Evolutionary conservation across 2,329 filamentous ascomycete genomes (phyloP).

Genomic region (Xylaria sp.): DNA sequence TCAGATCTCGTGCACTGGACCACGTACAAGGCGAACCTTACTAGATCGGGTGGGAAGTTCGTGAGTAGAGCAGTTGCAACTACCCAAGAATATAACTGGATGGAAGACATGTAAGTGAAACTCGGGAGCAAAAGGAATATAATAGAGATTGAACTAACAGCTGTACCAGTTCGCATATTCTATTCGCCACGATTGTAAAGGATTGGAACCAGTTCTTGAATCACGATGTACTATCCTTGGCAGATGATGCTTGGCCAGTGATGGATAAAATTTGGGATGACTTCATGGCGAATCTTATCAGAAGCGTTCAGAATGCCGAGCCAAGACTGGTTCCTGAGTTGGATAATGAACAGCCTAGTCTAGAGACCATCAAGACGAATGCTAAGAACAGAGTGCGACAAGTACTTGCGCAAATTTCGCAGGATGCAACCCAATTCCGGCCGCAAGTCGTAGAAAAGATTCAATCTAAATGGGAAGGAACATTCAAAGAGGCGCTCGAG

Average conservation of each 20-base stretch:
- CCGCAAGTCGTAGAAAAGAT: neutral
- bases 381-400: neutral
- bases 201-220: conserved; percentile 23
- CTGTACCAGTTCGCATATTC: neutral
- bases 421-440: neutral
- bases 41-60: conserved; percentile 17
- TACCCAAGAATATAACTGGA: conserved; percentile 6
- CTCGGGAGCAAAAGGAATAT: too few relatives aligned
- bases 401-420: neutral
- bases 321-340: neutral
- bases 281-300: neutral
- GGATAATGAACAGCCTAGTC: neutral
- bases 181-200: neutral
- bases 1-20: conserved; percentile 23
- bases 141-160: neutral
- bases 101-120: neutral
- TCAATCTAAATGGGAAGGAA: neutral
- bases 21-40: conserved; percentile 31
- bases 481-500: neutral
- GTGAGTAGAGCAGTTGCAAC: conserved; percentile 13
- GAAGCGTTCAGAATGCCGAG: neutral
- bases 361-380: neutral
- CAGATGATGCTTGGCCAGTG: neutral
- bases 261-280: neutral
- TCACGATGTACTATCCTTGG: conserved; percentile 12